These are phyloP conservation scores for Circinella umbellata DNA, from an alignment of 371 early-diverging fungal genomes.

Conservation along the genomic window DNA sequence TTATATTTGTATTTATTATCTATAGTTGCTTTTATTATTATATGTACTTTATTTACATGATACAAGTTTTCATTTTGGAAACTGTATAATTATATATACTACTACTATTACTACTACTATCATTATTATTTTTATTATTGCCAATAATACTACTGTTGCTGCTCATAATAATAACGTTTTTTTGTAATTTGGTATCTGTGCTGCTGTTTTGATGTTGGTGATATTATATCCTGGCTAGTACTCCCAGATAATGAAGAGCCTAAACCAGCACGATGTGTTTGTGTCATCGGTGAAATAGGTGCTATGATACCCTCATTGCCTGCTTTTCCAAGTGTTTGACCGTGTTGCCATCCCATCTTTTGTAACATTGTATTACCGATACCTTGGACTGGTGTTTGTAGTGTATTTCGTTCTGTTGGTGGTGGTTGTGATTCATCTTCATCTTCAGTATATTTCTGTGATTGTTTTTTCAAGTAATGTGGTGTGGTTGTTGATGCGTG, in stretches of 20 bases:
- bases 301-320: conserved; percentile 34
- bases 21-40: background rate
- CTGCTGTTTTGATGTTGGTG: conserved; percentile 5
- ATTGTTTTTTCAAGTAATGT: background rate
- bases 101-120: background rate
- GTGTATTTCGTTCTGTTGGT: background rate
- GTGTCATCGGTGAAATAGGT: conserved; percentile 25
- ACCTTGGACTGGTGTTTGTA: conserved; percentile 24
- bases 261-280: conserved; percentile 23
- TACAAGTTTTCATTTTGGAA: background rate
- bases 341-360: conserved; percentile 52
- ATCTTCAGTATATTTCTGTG: background rate
- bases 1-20: too few relatives aligned
- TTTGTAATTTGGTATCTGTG: conserved; percentile 6
- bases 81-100: too few relatives aligned
- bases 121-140: background rate
- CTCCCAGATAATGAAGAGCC: conserved; percentile 15
- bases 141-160: too few relatives aligned
- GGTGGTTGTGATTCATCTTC: background rate
- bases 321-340: conserved; percentile 35
- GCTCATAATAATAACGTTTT: conserved; percentile 2
- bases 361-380: conserved; percentile 40
- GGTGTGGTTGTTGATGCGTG: background rate
- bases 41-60: conserved; percentile 4
- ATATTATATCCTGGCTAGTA: conserved; percentile 19